These are phyloP conservation scores for Stephanodiscus triporus DNA, from an alignment of 108 stramenopile species.

Conservation along the genomic window DNA sequence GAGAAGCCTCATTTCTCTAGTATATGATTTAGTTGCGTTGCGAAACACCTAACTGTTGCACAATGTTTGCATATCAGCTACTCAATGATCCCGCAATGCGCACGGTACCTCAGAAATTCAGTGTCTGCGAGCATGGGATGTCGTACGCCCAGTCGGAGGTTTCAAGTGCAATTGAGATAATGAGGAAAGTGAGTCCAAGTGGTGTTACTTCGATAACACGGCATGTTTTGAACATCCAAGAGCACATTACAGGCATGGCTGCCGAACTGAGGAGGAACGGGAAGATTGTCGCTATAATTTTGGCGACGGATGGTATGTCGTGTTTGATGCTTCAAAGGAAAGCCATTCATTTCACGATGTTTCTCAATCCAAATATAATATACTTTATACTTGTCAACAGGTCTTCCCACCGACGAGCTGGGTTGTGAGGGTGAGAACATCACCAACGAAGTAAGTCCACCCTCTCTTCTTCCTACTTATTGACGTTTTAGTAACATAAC, in stretches of 20 bases:
- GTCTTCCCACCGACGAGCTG: constrained; percentile 48
- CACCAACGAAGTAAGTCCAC: constrained; percentile 15
- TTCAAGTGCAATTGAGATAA: constrained; percentile 37
- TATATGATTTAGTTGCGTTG: background rate
- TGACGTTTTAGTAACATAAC: background rate
- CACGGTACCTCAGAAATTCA: constrained; percentile 51
- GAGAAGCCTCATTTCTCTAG: background rate
- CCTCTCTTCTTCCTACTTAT: background rate
- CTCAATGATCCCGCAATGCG: constrained; percentile 57
- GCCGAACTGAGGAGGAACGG: constrained; percentile 37
- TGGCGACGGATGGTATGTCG: constrained; percentile 59
- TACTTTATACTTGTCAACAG: background rate
- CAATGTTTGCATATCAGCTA: constrained; percentile 5
- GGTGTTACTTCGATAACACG: constrained; percentile 67
- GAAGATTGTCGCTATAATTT: constrained; percentile 51
- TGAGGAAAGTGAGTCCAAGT: constrained; percentile 45
- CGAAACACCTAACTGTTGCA: background rate
- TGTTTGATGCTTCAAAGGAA: background rate
- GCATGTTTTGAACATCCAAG: constrained; percentile 58
- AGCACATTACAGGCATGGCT: constrained; percentile 40
- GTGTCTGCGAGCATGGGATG: constrained; percentile 50
- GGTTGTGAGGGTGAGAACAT: constrained; percentile 39
- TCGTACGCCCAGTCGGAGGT: constrained; percentile 34
- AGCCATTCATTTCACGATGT: background rate
- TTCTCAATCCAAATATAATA: background rate